These are phyloP conservation scores for Chytridium lagenaria DNA, from an alignment of 371 early-diverging fungal genomes.

Conservation along the genomic window DNA sequence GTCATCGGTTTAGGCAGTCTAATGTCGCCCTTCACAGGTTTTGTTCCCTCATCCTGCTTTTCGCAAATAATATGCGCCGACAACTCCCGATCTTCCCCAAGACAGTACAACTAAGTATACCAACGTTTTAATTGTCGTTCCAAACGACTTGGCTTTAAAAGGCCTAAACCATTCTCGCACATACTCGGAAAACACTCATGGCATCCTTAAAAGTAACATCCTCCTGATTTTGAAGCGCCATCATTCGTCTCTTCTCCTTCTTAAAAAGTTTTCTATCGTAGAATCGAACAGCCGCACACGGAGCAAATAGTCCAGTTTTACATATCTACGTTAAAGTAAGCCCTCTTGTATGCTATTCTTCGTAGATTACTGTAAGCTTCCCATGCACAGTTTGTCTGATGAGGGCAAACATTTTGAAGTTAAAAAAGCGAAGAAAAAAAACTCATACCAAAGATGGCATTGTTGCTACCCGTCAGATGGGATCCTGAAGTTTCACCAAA, in stretches of 20 bases:
- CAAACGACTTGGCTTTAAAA: too few relatives aligned
- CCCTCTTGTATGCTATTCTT: too few relatives aligned
- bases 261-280: constrained; percentile 48
- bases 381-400: neutral
- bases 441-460: too few relatives aligned
- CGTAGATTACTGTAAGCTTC: neutral
- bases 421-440: neutral
- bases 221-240: constrained; percentile 45
- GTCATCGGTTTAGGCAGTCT: constrained; percentile 37
- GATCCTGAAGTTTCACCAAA: neutral
- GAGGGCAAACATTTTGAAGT: neutral
- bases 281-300: constrained; percentile 15
- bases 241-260: constrained; percentile 45
- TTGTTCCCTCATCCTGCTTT: constrained; percentile 39
- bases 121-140: neutral
- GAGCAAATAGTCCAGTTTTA: constrained; percentile 4
- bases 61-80: constrained; percentile 39
- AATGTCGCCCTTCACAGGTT: constrained; percentile 46
- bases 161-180: too few relatives aligned
- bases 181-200: constrained; percentile 37
- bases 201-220: constrained; percentile 43
- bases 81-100: constrained; percentile 39
- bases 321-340: too few relatives aligned
- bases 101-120: constrained; percentile 37
- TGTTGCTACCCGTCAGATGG: neutral